Evolutionary conservation across 2,329 filamentous ascomycete species (phyloP).

Genomic region (Coccinonectria pachysandricola): DNA sequence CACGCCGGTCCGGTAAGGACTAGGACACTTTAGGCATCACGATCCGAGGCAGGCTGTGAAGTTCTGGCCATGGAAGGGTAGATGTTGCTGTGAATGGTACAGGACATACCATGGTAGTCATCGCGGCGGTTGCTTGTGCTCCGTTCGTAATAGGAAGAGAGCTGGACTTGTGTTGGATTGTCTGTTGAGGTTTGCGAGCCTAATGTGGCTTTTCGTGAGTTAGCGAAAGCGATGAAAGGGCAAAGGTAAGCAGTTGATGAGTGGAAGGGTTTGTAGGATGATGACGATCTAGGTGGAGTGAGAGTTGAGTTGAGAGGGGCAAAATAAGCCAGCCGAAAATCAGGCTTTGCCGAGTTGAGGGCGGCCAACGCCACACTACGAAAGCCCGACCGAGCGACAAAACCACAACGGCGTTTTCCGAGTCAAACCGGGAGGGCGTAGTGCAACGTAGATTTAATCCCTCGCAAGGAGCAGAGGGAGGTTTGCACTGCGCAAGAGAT

Average conservation of each 20-base stretch:
- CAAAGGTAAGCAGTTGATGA: constrained; percentile 4
- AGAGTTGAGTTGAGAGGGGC: constrained; percentile 11
- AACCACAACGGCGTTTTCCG: constrained; percentile 4
- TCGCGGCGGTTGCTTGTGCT: constrained; percentile 21
- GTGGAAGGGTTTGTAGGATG: constrained; percentile 7
- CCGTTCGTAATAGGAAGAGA: constrained; percentile 14
- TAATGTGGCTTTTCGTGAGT: constrained; percentile 10
- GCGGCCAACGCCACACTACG: constrained; percentile 19
- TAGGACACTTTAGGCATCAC: no score
- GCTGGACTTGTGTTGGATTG: no score
- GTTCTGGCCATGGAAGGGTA: no score
- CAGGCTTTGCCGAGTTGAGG: constrained; percentile 12
- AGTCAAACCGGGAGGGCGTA: no score
- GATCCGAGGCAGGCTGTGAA: no score
- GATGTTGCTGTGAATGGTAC: no score
- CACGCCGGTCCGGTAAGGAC: no score
- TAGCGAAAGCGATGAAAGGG: no score
- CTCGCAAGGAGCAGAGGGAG: constrained; percentile 1
- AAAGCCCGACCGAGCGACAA: constrained; percentile 10
- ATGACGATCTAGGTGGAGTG: constrained; percentile 9
- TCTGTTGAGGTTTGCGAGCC: constrained; percentile 14
- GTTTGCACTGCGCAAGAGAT: constrained; percentile 1
- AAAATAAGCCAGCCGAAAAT: constrained; percentile 16
- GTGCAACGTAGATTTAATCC: no score
- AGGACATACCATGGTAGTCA: constrained; percentile 45